phyloP scores from a whole-genome alignment of 768 basidiomycete species.

The Galerina sulciceps region DNA sequence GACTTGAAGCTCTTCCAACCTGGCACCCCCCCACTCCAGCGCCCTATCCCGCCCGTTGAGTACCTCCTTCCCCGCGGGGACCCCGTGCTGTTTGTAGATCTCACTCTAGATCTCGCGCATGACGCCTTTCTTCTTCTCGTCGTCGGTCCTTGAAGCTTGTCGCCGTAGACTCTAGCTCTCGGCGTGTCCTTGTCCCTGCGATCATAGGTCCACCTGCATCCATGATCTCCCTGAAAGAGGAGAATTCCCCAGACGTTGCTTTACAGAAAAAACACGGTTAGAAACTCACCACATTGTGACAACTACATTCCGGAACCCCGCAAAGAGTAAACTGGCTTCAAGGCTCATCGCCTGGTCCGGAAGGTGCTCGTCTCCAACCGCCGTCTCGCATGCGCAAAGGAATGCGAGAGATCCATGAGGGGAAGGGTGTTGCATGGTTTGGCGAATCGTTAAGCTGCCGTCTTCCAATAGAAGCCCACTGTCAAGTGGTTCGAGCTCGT shows the following conservation, averaged over 20 bases:
- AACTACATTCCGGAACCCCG: conserved; percentile 27
- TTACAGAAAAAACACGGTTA: not conserved
- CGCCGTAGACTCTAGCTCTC: too few species aligned
- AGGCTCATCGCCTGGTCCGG: conserved; percentile 31
- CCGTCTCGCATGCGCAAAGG: conserved; percentile 37
- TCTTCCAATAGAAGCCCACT: conserved; percentile 25
- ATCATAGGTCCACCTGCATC: conserved; percentile 16
- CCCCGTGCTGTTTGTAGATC: too few species aligned
- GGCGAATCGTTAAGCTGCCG: conserved; percentile 16
- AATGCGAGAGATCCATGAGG: conserved; percentile 28
- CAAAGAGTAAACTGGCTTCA: conserved; percentile 24
- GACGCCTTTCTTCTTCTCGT: too few species aligned
- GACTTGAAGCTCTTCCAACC: too few species aligned
- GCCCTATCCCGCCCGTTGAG: too few species aligned
- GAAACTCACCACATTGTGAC: conserved; percentile 26
- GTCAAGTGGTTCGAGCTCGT: conserved; percentile 26
- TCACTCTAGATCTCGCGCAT: too few species aligned
- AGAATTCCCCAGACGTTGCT: not conserved
- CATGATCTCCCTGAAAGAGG: conserved; percentile 8
- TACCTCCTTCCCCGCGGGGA: too few species aligned
- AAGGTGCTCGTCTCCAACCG: conserved; percentile 22
- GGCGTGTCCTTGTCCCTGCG: conserved; percentile 7
- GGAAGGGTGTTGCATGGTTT: conserved; percentile 21
- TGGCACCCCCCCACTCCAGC: too few species aligned
- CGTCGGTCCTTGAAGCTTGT: too few species aligned